Base-by-base conservation (phyloP, 1,139 yeast species). In the Hemisphaericaspora subhashii region DNA sequence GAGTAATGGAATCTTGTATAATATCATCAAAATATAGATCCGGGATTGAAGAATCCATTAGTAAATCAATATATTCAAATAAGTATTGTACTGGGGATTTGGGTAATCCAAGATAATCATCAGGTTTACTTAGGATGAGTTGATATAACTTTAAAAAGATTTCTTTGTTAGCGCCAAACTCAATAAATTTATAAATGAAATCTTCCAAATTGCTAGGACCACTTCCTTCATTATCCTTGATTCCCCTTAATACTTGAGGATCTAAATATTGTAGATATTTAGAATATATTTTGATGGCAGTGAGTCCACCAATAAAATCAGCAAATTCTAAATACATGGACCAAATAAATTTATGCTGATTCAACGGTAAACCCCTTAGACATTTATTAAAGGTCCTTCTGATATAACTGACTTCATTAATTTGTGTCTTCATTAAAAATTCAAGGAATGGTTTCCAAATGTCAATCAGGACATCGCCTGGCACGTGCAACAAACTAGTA, bases 271-370 rank as follows among this genome's bases (percentile, higher is more conserved):
- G 64, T 23, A 74, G 54, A 51, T 74, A 74, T 44, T 81, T 62
- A 40, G 55, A 46, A 63, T 77, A 77, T 4, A 82, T 56, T 16
- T 47, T 36, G 27, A 64, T 58, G 12, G 68, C 73, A 0, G 79
- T 69, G 3, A 40, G 33, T 1, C 77, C 79, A 9, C 78, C 74
- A 15, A 72, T 60, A 0, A 32, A 34, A 20, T 72, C 66, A 1
- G 83, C 86, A 63, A 79, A 82, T 22, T 61, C 51, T 17, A 81
- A 51, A 50, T 72, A 81, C 20, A 69, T 39, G 0, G 75, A 74
- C 96, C 96, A 88, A 3, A 87, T 62, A 17, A 62, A 49, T 6
- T 58, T 58, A 54, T 86, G 95, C 24, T 76, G 77, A 0, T 74
- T 58, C 10, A 74, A 45, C 0, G 84, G 78, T 5, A 84, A 50